A percentile compares a stretch with the other conserved stretches of the same genome.
Conservation (phyloP, 106 monocot genomes). For the Dendrobium huoshanense region DNA sequence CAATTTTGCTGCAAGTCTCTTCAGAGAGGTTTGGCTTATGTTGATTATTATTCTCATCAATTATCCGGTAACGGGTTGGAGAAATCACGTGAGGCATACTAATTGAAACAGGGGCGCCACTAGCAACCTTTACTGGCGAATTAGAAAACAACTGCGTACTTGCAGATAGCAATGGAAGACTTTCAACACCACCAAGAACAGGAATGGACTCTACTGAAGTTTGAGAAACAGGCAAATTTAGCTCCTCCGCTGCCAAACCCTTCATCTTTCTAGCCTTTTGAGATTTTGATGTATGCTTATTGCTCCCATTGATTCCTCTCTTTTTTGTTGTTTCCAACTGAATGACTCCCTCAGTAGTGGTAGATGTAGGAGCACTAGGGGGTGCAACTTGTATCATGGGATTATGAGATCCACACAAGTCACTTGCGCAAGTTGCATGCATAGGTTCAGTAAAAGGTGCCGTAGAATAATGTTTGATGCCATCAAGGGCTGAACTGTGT, state of each 20-base stretch:
- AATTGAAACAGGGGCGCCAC: conserved; percentile 19
- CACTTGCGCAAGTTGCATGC: conserved; percentile 28
- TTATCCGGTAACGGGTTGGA: conserved; percentile 35
- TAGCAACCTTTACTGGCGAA: conserved; percentile 15
- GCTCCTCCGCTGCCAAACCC: conserved; percentile 10
- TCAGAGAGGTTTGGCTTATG: conserved; percentile 46
- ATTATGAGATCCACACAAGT: conserved; percentile 17
- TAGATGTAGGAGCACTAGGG: conserved; percentile 20
- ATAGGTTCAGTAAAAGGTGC: conserved; percentile 35
- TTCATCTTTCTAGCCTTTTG: conserved; percentile 61
- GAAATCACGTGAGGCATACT: conserved; percentile 13
- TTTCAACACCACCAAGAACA: conserved; percentile 16
- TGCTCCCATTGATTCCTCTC: conserved; percentile 12
- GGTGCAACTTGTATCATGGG: conserved; percentile 29
- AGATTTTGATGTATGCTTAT: conserved; percentile 20
- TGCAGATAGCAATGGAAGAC: conserved; percentile 14
- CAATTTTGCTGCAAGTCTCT: conserved; percentile 16
- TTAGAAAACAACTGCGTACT: conserved; percentile 14
- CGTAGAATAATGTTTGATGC: conserved; percentile 15
- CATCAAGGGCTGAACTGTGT: conserved; percentile 21
- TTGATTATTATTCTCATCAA: conserved; percentile 18
- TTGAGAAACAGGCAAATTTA: conserved; percentile 27
- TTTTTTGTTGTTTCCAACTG: conserved; percentile 26
- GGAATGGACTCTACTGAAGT: conserved; percentile 16
- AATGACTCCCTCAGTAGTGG: conserved; percentile 12